Evolutionary conservation across 768 basidiomycete species (phyloP), one percentile per base, ranked within the genome.

Genomic region (Gautieria morchelliformis): DNA sequence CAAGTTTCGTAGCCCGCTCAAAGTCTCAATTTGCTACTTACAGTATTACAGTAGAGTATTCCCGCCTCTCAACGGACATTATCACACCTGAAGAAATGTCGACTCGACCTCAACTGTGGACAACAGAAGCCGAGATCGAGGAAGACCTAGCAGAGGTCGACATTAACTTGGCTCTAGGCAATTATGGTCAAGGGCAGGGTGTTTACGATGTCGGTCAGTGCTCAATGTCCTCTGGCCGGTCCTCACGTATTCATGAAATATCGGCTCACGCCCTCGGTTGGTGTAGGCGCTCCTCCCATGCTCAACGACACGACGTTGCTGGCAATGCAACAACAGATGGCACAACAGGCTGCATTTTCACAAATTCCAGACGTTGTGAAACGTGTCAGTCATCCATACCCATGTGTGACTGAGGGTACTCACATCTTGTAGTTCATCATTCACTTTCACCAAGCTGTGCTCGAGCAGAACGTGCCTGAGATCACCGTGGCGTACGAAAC

Each of bases 401-500:
- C 56, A 10, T 27, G 20, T 39, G n/a, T 49, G 49, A 32, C 48
- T n/a, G 1, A 10, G 53, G 3, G 27, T 41, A 58, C 50, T 46
- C 61, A 32, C 24, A 40, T 45, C 62, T 61, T 50, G 19, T 60
- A 95, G 89, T 98, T 97, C 74, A 87, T 98, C 66, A 83, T 95
- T 6, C 89, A 91, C 64, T 96, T 98, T 70, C 89, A 95, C 67
- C 83, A 95, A 78, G 88, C 93, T 20, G 89, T 97, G 37, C 75
- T 88, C 52, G 84, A 92, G 45, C 93, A 94, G 69, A 95, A 97
- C 71, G 79, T 96, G 2, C 75, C 83, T 5, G 89, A 93, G 65
- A 95, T 99, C 63, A 91, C 89, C 5, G 78, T 86, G 20, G 91
- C 93, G 52, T 99, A 99, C 67, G 94, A 97, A 74, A 91, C 87